Evolutionary conservation across 2,329 filamentous ascomycete genomes (phyloP).

Genomic region (Hirsutella thompsonii): DNA sequence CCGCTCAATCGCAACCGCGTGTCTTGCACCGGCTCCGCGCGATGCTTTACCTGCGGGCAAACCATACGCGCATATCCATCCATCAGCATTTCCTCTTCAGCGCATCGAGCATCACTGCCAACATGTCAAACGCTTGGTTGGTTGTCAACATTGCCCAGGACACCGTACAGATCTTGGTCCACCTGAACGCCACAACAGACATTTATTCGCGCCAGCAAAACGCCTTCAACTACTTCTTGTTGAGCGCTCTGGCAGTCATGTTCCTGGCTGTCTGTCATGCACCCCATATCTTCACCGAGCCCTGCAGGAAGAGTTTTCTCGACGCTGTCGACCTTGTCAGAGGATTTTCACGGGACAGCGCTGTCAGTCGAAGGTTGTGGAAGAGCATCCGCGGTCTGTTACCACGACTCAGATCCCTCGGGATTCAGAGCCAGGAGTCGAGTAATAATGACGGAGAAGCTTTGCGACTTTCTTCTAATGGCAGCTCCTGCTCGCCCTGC

Average conservation of each 20-base stretch:
- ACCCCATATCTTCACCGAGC: conserved; percentile 25
- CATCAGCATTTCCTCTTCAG: conserved; percentile 27
- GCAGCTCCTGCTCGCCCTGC: neutral
- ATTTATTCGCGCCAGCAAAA: conserved; percentile 13
- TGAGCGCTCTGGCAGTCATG: conserved; percentile 18
- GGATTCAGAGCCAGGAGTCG: conserved; percentile 8
- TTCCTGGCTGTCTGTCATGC: conserved; percentile 32
- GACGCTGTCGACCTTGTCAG: conserved; percentile 19
- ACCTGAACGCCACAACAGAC: conserved; percentile 11
- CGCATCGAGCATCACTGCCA: conserved; percentile 19
- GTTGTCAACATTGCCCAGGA: conserved; percentile 19
- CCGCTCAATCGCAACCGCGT: conserved; percentile 17
- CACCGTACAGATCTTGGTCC: conserved; percentile 9
- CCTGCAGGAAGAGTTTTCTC: conserved; percentile 18
- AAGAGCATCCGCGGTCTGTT: conserved; percentile 20
- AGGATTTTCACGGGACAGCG: conserved; percentile 18
- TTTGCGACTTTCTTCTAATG: neutral
- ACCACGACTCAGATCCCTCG: conserved; percentile 16
- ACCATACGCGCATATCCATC: conserved; percentile 28
- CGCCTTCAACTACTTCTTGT: conserved; percentile 13
- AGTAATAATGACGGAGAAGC: neutral
- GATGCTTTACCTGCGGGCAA: conserved; percentile 27
- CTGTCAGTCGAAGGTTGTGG: conserved; percentile 19
- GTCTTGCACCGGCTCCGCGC: conserved; percentile 26
- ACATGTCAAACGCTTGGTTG: conserved; percentile 18